Percentiles rank a stretch among this genome's conserved stretches.
These are phyloP conservation scores for Xylariales sp. DNA, from an alignment of 2,329 filamentous ascomycete genomes.

Conservation along the genomic window DNA sequence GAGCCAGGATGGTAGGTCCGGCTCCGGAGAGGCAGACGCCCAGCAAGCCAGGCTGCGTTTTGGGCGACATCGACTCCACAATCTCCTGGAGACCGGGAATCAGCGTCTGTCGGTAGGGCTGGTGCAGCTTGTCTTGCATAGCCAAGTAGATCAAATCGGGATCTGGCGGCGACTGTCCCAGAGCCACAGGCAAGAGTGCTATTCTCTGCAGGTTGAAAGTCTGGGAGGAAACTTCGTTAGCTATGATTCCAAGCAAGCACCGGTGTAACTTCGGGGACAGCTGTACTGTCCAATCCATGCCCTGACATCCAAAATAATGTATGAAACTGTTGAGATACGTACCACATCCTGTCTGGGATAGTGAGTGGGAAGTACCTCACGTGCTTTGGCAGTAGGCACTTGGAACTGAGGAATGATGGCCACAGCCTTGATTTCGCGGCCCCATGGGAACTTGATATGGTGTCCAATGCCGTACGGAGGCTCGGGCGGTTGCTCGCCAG, in stretches of 20 bases:
- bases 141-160: slow-evolving; percentile 92
- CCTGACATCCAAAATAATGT: too few relatives aligned
- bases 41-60: slow-evolving; percentile 79
- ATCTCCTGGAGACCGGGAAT: slow-evolving; percentile 92
- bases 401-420: slow-evolving; percentile 96
- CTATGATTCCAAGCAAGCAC: too few relatives aligned
- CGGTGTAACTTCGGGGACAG: too few relatives aligned
- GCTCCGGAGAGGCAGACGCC: slow-evolving; percentile 95
- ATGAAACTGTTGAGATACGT: too few relatives aligned
- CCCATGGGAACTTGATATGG: slow-evolving; percentile 94
- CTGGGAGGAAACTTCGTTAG: too few relatives aligned
- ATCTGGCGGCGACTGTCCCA: slow-evolving; percentile 86
- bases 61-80: slow-evolving; percentile 83
- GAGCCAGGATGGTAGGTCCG: slow-evolving; percentile 87
- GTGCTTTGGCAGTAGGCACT: slow-evolving; percentile 87
- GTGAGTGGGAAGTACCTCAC: slow-evolving; percentile 74
- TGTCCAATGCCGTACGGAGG: slow-evolving; percentile 93
- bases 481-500: slow-evolving; percentile 77
- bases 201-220: slow-evolving; percentile 93
- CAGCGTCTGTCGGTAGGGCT: slow-evolving; percentile 87
- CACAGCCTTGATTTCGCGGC: slow-evolving; percentile 91
- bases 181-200: slow-evolving; percentile 81
- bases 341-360: slow-evolving; percentile 84
- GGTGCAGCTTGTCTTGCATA: slow-evolving; percentile 98
- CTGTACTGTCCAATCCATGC: too few relatives aligned